Percentiles rank a stretch among this genome's conserved stretches.
Conservation (phyloP, 345 rosid species). For the Heritiera fomes region DNA sequence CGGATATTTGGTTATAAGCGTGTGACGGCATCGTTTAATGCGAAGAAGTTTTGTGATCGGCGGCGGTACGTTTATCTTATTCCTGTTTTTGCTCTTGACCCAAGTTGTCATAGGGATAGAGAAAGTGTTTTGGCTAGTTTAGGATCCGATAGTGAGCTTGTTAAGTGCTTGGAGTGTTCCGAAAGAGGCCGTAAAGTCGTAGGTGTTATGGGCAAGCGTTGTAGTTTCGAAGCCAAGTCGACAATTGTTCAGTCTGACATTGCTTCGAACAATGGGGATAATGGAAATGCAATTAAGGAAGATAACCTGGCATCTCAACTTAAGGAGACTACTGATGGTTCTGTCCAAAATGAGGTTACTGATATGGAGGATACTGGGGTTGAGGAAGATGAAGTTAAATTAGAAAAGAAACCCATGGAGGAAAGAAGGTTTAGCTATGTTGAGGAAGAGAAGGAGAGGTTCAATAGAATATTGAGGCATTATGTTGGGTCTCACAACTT, state of each 20-base stretch:
- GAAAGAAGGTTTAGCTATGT: constrained; percentile 56
- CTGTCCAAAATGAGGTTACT: constrained; percentile 22
- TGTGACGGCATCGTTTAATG: constrained; percentile 68
- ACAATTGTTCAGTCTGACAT: constrained; percentile 10
- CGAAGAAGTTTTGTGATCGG: constrained; percentile 87
- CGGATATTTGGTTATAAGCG: constrained; percentile 82
- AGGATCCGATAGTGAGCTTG: constrained; percentile 68
- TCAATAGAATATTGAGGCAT: constrained; percentile 66
- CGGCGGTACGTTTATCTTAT: constrained; percentile 91
- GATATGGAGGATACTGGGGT: constrained; percentile 8
- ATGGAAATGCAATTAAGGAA: background rate
- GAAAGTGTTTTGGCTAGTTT: constrained; percentile 79
- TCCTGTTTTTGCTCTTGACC: constrained; percentile 88
- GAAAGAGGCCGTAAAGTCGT: constrained; percentile 78
- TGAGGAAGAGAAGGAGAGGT: constrained; percentile 71
- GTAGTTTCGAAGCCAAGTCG: constrained; percentile 36
- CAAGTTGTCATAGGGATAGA: constrained; percentile 68
- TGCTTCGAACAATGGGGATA: constrained; percentile 3
- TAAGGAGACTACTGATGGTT: background rate
- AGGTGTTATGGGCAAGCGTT: constrained; percentile 68
- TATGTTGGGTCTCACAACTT: constrained; percentile 93
- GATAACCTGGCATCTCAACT: constrained; percentile 12
- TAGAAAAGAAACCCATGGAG: constrained; percentile 24
- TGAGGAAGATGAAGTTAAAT: constrained; percentile 21
- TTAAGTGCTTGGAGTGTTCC: constrained; percentile 77